Evolutionary conservation across 768 basidiomycete species (phyloP).

Genomic region (Boletus patriciae): DNA sequence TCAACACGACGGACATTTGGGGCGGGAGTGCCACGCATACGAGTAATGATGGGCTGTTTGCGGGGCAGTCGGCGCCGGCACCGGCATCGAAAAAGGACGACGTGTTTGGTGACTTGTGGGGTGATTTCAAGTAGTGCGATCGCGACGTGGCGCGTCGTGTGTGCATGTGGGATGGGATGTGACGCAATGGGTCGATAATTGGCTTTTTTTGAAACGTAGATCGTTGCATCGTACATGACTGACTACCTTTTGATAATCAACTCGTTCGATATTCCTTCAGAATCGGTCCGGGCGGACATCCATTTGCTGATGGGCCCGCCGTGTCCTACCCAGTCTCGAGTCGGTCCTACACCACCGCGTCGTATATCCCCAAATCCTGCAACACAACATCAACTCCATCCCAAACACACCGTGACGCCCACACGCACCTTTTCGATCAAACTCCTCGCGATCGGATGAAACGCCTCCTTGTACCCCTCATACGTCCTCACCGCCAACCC

Average conservation of each 20-base stretch:
- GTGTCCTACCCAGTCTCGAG: too few relatives aligned
- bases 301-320: too few relatives aligned
- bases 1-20: slow-evolving; percentile 61
- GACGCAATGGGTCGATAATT: too few relatives aligned
- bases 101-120: slow-evolving; percentile 82
- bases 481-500: slow-evolving; percentile 54
- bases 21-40: slow-evolving; percentile 38
- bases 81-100: slow-evolving; percentile 65
- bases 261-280: not conserved
- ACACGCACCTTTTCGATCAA: slow-evolving; percentile 69
- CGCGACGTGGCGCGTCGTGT: too few relatives aligned
- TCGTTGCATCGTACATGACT: too few relatives aligned
- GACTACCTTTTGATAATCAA: not conserved
- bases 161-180: too few relatives aligned
- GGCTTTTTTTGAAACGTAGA: too few relatives aligned
- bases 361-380: slow-evolving; percentile 12
- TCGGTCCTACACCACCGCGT: too few relatives aligned
- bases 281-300: too few relatives aligned
- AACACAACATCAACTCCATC: not conserved
- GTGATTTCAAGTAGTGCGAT: slow-evolving; percentile 62
- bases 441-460: slow-evolving; percentile 77
- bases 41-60: slow-evolving; percentile 34
- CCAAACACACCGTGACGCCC: too few relatives aligned
- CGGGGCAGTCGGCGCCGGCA: slow-evolving; percentile 30
- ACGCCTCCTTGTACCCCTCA: slow-evolving; percentile 45